Percentiles rank a stretch among this genome's conserved stretches.
These are phyloP conservation scores for Ceratopteris richardii DNA, from an alignment of 75 land plant genomes.

Conservation along the genomic window DNA sequence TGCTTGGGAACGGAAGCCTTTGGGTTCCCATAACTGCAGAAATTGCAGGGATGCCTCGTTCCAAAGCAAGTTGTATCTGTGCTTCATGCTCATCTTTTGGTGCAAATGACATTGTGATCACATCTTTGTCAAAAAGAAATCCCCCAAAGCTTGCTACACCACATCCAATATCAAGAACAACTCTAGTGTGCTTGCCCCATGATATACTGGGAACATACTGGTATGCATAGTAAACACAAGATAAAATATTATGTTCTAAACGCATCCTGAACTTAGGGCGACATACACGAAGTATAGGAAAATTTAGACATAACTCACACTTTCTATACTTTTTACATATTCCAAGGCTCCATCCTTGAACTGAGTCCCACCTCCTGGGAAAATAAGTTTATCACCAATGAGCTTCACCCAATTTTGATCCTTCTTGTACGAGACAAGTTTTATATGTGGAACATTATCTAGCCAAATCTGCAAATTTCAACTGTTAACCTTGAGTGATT, in stretches of 20 bases:
- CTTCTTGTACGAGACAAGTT: conserved; percentile 19
- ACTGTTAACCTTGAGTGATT: too few relatives aligned
- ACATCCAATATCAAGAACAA: conserved; percentile 45
- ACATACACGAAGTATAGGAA: not conserved
- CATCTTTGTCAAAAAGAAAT: conserved; percentile 30
- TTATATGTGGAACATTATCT: conserved; percentile 11
- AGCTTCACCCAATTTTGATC: conserved; percentile 23
- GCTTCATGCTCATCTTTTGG: conserved; percentile 41
- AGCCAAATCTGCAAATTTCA: conserved; percentile 13
- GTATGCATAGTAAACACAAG: not conserved
- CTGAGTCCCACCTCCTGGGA: conserved; percentile 20
- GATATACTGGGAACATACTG: conserved; percentile 39
- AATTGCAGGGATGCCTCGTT: conserved; percentile 42
- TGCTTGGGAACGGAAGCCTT: conserved; percentile 25
- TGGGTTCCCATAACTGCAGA: conserved; percentile 40
- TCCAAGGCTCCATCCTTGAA: conserved; percentile 14
- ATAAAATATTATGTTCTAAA: too few relatives aligned
- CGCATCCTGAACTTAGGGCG: too few relatives aligned
- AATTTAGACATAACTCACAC: not conserved
- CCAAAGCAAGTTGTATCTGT: conserved; percentile 45
- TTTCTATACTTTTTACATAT: conserved; percentile 7
- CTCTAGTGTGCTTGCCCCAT: conserved; percentile 36
- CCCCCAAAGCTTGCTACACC: conserved; percentile 51
- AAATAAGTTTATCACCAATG: conserved; percentile 10
- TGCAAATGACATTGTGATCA: conserved; percentile 40